Conservation (phyloP, 495 filamentous ascomycete species). For the Pyrenula massariospora region DNA sequence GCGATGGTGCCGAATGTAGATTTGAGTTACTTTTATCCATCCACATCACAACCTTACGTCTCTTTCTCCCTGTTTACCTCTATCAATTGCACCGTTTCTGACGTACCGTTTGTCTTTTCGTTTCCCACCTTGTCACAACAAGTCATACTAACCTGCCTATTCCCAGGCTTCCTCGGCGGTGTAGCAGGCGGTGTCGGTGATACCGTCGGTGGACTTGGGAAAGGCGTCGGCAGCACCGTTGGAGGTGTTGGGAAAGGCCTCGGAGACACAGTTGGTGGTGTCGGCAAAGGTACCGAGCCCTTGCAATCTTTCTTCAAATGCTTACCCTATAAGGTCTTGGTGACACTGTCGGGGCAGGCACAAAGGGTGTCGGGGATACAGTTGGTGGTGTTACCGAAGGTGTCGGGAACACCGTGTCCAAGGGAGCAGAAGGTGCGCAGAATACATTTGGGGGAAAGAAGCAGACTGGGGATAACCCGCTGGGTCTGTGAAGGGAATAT, state of each 20-base stretch:
- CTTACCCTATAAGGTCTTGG: no score
- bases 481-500: not conserved
- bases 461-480: not conserved
- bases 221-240: not conserved
- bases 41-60: no score
- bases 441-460: not conserved
- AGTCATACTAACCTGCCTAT: not conserved
- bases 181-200: slow-evolving; percentile 29
- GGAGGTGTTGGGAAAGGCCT: not conserved
- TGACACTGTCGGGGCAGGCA: not conserved
- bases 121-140: no score
- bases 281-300: not conserved
- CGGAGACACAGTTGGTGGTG: not conserved
- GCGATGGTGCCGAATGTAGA: no score
- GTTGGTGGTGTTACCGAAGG: not conserved
- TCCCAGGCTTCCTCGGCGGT: not conserved
- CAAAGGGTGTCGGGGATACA: not conserved
- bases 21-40: no score
- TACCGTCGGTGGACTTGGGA: slow-evolving; percentile 19
- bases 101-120: no score
- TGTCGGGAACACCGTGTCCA: not conserved
- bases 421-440: not conserved
- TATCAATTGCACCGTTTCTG: no score
- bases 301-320: no score
- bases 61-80: no score